Base-by-base conservation (phyloP, 1,284 basidiomycete genomes). In the Lentinula novae-zelandiae region DNA sequence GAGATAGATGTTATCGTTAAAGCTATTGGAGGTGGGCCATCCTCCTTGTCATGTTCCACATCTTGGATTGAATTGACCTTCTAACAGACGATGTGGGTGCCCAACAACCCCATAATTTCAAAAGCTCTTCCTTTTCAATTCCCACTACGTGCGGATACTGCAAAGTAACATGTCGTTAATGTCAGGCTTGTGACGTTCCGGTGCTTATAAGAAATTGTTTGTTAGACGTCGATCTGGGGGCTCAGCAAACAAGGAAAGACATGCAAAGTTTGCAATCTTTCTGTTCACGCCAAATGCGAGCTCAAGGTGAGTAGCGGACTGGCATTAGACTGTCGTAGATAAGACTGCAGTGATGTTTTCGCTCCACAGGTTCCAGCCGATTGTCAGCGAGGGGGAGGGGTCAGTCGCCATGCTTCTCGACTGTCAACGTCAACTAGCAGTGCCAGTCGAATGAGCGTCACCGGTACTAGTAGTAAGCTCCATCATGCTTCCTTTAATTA, bases 281-380 rank as follows among this genome's bases (percentile, higher is more conserved):
- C 87, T n/a, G 90, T 92, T 15, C 92, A 93, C 70, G 77, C 82
- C 51, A 93, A 90, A 71, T 94, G 92, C 70, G 92, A 93, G 69
- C 71, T 93, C 51, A 94, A 93, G 84, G 91, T 89, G 60, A 60
- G 71, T 9, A 61, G 40, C 52, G 20, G 54, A 49, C 34, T 46
- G 36, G 55, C 49, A 33, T 57, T 60, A 62, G 49, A 50, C 33
- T 60, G 40, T 51, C 55, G 48, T 38, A 12, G 5, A 39, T 49
- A 9, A 51, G 46, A n/a, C 57, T 62, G n/a, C 27, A 39, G 22
- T 22, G 13, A 27, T 27, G 3, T 39, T 22, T 58, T 62, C 40
- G 33, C 36, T 62, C 57, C 66, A 60, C 55, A 91, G 90, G 83
- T 93, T 57, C 88, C 91, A 38, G 90, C 91, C 44, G 84, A 90